Evolutionary conservation across 345 rosid genomes (phyloP), one percentile per base, ranked within the genome.

Genomic region (Salix koriyanagi): DNA sequence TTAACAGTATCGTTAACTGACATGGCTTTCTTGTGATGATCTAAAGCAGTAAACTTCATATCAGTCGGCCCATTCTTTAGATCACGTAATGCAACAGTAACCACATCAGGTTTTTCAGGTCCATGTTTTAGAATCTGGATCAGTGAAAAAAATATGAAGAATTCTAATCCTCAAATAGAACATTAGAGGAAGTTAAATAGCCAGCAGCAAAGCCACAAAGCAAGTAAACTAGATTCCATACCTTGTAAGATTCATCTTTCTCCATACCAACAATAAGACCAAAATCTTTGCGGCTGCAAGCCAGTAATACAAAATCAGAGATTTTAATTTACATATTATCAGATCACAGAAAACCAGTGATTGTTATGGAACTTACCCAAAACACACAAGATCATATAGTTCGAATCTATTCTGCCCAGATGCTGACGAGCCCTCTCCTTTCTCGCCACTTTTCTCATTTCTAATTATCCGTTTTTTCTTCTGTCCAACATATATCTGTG

Each of bases 181-280:
- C 41, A 71, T 71, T 60, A 76, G 71, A 46, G 74, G 74, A 76
- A 79, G 61, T 65, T 80, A 48, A 88, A 78, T 26, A 71, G 65
- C 67, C 37, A 52, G 67, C 30, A 66, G 32, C 41, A 37, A 42
- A 76, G 42, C 56, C 21, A 80, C 28, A 19, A 67, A 77, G 54
- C 58, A 65, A 67, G 77, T 25, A 76, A 62, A 11, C 39, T 65
- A 60, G 71, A 79, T 54, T 50, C 28, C 62, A 65, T 86, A 96
- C 99, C 94, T 91, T 92, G 87, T 87, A 93, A 73, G 77, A 78
- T 64, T 86, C 94, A 80, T 92, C 97, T 85, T 93, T 96, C 83
- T 92, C 99, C 86, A 89, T 86, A 60, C 89, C 92, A 37, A 96
- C 86, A 77, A 93, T 85, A 80, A 96, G 88, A 80, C 99, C 99